These are phyloP conservation scores for Candida insectalens DNA, from an alignment of 805 yeast genomes.

Conservation along the genomic window DNA sequence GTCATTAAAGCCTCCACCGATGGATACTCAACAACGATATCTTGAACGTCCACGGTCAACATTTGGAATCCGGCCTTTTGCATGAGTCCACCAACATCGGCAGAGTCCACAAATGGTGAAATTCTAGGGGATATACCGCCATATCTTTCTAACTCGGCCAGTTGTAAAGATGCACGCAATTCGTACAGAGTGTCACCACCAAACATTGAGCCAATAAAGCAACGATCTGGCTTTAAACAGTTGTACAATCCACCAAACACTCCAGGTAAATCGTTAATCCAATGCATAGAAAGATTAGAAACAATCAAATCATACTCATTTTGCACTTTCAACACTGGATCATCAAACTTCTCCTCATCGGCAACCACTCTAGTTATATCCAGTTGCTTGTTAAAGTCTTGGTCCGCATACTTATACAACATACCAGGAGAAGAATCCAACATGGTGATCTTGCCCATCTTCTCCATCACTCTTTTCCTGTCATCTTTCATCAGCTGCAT, in stretches of 20 bases:
- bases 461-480: conserved; percentile 37
- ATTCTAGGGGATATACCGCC: conserved; percentile 79
- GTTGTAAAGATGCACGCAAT: conserved; percentile 66
- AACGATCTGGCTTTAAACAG: conserved; percentile 67
- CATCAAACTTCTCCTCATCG: conserved; percentile 59
- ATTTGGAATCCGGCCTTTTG: conserved; percentile 71
- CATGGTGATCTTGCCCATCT: conserved; percentile 51
- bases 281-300: conserved; percentile 66
- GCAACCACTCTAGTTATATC: conserved; percentile 40
- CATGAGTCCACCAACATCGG: conserved; percentile 65
- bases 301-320: conserved; percentile 56
- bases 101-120: conserved; percentile 70
- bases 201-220: conserved; percentile 71
- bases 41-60: conserved; percentile 79
- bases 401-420: conserved; percentile 41
- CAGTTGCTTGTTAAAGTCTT: conserved; percentile 33
- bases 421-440: conserved; percentile 50
- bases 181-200: conserved; percentile 86
- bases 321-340: conserved; percentile 29
- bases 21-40: conserved; percentile 71
- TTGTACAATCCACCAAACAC: conserved; percentile 45
- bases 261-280: conserved; percentile 80
- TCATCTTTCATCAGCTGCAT: conserved; percentile 40
- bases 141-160: conserved; percentile 70
- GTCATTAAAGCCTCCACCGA: conserved; percentile 55